Base-by-base conservation (phyloP, 108 stramenopile genomes). In the Skeletonema menzelii region DNA sequence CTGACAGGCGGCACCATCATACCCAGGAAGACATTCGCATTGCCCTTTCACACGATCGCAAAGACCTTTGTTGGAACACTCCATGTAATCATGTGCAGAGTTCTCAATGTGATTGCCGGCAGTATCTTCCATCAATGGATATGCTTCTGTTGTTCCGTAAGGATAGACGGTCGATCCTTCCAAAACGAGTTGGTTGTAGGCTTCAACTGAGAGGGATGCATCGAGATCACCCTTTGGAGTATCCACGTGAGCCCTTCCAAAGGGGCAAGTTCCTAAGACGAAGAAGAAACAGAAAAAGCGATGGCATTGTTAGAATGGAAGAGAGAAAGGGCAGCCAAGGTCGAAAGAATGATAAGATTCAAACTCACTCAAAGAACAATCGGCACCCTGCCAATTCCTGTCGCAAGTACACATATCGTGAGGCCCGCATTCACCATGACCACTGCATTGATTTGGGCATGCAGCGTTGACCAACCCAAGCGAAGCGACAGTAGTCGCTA, bases 1-100 rank as follows among this genome's bases (percentile, higher is more conserved):
- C 61, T 93, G 83, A 75, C 94, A 95, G 22, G 89, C 94, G 28
- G 76, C 60, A 53, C 94, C 94, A 46, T 90, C 88, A 84, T 93
- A 95, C 34, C 90, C 90, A 44, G 77, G 82, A 72, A 89, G 89
- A 80, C 94, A 95, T 59, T 85, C 75, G 75, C 94, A 95, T 67
- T 83, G 62, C 30, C 94, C 94, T 30, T 74, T 67, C 20, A 20
- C 42, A 20, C 88, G 84, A 70, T 94, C 92, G 74, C 94, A 95
- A 55, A 85, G 57, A 44, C 94, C 94, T 80, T 91, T 91, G 75
- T 89, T 84, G 31, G 89, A 89, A 84, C 93, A 94, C 68, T 92
- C 89, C 27, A 85, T 73, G 53, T 88, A 86, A 46, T 85, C 83
- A 67, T 92, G 93, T 12, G 87, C 93, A 26, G 80, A 76, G 63